phyloP scores from a whole-genome alignment of 2,329 filamentous ascomycete species.

The Botrytis elliptica region DNA sequence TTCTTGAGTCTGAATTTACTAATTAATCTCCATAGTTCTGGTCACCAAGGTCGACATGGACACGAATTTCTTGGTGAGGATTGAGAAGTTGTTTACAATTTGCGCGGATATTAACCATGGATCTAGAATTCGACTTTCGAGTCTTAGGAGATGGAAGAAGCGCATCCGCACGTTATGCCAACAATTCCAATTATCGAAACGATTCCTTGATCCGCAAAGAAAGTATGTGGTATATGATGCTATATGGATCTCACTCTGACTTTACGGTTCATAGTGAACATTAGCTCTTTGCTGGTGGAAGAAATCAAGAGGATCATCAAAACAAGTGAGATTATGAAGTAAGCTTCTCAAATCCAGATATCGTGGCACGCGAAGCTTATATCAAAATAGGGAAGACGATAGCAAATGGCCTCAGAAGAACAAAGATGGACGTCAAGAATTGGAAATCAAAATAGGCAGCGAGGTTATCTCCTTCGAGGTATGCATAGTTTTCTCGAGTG shows the following conservation, averaged over 20 bases:
- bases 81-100: neutral
- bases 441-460: constrained; percentile 89
- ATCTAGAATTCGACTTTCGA: constrained; percentile 89
- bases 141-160: constrained; percentile 90
- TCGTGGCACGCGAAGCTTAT: constrained; percentile 32
- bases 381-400: constrained; percentile 77
- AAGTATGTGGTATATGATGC: constrained; percentile 60
- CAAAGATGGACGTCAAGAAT: constrained; percentile 94
- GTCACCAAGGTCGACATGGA: constrained; percentile 94
- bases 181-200: constrained; percentile 99
- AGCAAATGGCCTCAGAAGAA: constrained; percentile 99
- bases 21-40: constrained; percentile 65
- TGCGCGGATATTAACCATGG: constrained; percentile 28
- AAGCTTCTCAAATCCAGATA: constrained; percentile 37
- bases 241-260: constrained; percentile 7
- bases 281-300: constrained; percentile 83
- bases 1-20: neutral
- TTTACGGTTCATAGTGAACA: constrained; percentile 70
- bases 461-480: constrained; percentile 99
- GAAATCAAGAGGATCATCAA: constrained; percentile 98
- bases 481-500: constrained; percentile 23
- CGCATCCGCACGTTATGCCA: constrained; percentile 92
- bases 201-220: constrained; percentile 99
- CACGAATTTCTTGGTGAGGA: constrained; percentile 90
- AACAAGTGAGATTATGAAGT: constrained; percentile 97